phyloP scores from a whole-genome alignment of 495 filamentous ascomycete species.

The Penicillium silybi region DNA sequence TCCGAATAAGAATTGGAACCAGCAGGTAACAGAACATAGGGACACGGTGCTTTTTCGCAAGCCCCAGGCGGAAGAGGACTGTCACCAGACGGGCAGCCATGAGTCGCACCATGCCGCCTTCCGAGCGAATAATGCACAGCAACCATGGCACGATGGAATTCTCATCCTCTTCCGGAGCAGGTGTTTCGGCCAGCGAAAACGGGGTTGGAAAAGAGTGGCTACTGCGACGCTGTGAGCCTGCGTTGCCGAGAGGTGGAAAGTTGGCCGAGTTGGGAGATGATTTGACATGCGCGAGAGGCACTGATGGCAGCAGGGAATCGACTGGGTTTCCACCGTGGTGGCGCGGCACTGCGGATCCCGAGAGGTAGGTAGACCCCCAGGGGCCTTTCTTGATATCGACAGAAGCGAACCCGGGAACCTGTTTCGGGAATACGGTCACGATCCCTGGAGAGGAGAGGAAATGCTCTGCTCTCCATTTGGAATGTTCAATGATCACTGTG shows the following conservation, averaged over 20 bases:
- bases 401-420: constrained; percentile 39
- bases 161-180: constrained; percentile 61
- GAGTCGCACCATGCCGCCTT: constrained; percentile 60
- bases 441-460: constrained; percentile 77
- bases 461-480: constrained; percentile 69
- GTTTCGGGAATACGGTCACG: constrained; percentile 62
- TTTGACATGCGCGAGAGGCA: constrained; percentile 31
- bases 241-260: constrained; percentile 57
- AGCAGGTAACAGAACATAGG: constrained; percentile 61
- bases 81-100: constrained; percentile 78
- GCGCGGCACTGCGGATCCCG: constrained; percentile 42
- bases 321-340: constrained; percentile 47
- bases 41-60: constrained; percentile 61
- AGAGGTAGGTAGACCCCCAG: constrained; percentile 45
- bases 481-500: constrained; percentile 72
- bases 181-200: constrained; percentile 32
- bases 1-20: constrained; percentile 65
- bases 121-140: constrained; percentile 62
- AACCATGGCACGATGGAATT: constrained; percentile 82
- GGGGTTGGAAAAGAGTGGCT: constrained; percentile 38
- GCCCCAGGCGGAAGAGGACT: constrained; percentile 65
- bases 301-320: constrained; percentile 58
- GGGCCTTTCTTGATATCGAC: constrained; percentile 44
- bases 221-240: constrained; percentile 39
- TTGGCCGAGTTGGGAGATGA: constrained; percentile 33